Evolutionary conservation across 225 moss, liverwort and hornwort genomes (phyloP).

Genomic region (Thuidium tamariscinum): DNA sequence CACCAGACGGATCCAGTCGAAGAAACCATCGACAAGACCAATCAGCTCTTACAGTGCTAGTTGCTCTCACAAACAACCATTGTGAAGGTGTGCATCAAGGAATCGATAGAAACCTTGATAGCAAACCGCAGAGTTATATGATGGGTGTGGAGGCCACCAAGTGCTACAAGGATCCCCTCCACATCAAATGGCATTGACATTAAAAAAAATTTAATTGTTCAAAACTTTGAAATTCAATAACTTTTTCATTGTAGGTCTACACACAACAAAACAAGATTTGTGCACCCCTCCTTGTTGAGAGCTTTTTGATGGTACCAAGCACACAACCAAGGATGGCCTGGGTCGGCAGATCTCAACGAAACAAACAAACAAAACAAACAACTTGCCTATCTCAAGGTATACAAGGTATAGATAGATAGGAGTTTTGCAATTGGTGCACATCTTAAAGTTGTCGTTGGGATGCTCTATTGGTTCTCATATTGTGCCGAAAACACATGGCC

Average conservation of each 20-base stretch:
- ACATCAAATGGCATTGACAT: background rate
- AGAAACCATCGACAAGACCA: constrained; percentile 63
- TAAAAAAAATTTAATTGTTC: too few species aligned
- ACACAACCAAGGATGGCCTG: too few species aligned
- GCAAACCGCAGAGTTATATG: background rate
- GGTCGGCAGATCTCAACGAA: too few species aligned
- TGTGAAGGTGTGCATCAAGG: constrained; percentile 25
- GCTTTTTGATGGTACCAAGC: too few species aligned
- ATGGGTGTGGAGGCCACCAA: constrained; percentile 31
- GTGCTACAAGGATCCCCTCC: constrained; percentile 64
- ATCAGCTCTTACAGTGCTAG: constrained; percentile 46
- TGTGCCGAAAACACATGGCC: background rate
- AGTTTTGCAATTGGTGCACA: too few species aligned
- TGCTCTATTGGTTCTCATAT: background rate
- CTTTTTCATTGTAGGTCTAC: too few species aligned
- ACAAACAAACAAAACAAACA: too few species aligned
- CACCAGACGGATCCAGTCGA: constrained; percentile 51
- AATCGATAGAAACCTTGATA: constrained; percentile 30
- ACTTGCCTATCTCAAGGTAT: too few species aligned
- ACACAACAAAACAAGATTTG: too few species aligned
- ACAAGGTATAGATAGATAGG: too few species aligned
- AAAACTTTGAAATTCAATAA: too few species aligned
- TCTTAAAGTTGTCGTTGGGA: background rate
- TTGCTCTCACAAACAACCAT: constrained; percentile 7
- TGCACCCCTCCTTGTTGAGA: too few species aligned